Base-by-base conservation (phyloP, 2,329 filamentous ascomycete genomes). In the Sphaceloma murrayae region DNA sequence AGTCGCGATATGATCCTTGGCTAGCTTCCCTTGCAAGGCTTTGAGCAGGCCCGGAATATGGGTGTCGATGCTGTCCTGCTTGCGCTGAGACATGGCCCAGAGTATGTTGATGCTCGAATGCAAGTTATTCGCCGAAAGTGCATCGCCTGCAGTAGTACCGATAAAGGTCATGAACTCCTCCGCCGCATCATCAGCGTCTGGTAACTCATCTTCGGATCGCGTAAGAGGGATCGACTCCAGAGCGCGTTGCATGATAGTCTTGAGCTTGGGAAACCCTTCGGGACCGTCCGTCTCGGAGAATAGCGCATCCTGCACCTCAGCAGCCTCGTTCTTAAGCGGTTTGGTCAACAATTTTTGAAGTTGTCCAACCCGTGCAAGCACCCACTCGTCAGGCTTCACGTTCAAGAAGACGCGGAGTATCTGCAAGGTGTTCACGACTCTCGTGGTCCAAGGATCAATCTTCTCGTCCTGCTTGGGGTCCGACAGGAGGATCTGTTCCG, bases 11-110 rank as follows among this genome's bases (percentile, higher is more conserved):
- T 98, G 91, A 52, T 98, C 91, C 54, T 91, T 82, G 1, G 88
- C 88, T 53, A 98, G 75, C 64, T 95, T 95, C 39, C 78, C 77
- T 54, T 94, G 89, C 53, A 99, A 74, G 0, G 85, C 86, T 62
- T 94, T 95, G 82, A 98, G 94, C 32, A 98, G 71, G 19, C 82
- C 78, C 2, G 75, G 70, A 45, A 96, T 87, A 57, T 98, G 91
- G 48, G 85, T 75, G 60, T 98, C 91, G 49, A 98, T 85, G 51
- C 91, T 80, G 10, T 82, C 78, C 1, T 89, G 85, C 56, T 85
- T 88, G 48, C 85, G 81, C 54, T 85, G 78, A 4, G 86, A 86
- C 14, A 99, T 67, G 11, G 86, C 91, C 88, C 88, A 96, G 11
- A 98, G 68, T 17, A 94, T 82, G 59, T 94, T 95, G 60, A 98